Evolutionary conservation across 257 asterid species (phyloP).

Genomic region (Coffea eugenioides): DNA sequence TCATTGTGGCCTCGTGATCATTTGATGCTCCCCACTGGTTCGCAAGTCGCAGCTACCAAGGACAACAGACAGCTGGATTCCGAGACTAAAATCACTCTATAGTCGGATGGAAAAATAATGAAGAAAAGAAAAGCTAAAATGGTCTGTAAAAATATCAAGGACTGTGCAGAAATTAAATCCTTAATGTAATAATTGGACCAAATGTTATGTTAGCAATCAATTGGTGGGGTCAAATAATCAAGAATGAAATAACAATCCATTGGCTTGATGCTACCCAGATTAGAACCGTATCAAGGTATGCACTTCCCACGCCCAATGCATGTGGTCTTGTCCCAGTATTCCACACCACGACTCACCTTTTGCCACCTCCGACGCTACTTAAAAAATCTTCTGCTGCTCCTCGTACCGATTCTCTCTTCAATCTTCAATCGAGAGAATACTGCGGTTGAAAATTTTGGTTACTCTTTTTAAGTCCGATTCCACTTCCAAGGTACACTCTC

Average conservation of each 20-base stretch:
- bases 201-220: too few species aligned
- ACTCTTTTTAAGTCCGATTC: neutral
- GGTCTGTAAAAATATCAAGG: too few species aligned
- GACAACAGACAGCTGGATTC: constrained; percentile 26
- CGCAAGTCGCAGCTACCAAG: neutral
- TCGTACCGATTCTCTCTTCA: neutral
- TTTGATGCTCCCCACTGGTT: neutral
- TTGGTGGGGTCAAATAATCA: too few species aligned
- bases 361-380: neutral
- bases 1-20: neutral
- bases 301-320: constrained; percentile 2
- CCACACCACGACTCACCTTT: neutral
- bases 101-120: too few species aligned
- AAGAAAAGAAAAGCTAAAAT: too few species aligned
- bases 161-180: too few species aligned
- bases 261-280: neutral
- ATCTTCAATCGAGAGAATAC: neutral
- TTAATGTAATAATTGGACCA: neutral
- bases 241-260: neutral
- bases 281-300: neutral
- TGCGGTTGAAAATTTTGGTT: neutral
- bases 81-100: too few species aligned
- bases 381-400: neutral
- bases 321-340: neutral
- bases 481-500: neutral